phyloP scores from a whole-genome alignment of 2,329 filamentous ascomycete genomes.

The Trichoderma koningiopsis region DNA sequence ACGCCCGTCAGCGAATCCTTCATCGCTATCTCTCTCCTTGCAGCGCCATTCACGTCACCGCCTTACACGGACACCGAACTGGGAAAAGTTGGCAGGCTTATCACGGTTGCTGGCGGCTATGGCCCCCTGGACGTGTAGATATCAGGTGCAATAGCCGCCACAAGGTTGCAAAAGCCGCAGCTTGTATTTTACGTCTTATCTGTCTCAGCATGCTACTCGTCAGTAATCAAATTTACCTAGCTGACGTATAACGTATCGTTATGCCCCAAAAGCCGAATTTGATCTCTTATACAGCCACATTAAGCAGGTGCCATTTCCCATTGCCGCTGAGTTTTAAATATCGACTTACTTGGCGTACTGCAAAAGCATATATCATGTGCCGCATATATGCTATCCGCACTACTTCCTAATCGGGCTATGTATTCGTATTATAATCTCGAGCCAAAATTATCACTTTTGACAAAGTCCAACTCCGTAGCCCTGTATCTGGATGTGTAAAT shows the following conservation, averaged over 20 bases:
- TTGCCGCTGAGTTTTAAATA: not conserved
- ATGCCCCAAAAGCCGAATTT: not conserved
- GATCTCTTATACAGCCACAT: not conserved
- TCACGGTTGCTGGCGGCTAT: conserved; percentile 21
- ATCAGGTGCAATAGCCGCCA: conserved; percentile 20
- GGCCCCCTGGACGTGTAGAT: not conserved
- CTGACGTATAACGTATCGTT: not conserved
- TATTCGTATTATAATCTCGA: not conserved
- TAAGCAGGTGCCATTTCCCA: not conserved
- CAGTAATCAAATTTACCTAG: not conserved
- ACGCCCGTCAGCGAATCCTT: not conserved
- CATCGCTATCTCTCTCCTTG: not conserved
- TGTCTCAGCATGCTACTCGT: not conserved
- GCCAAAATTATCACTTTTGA: not conserved
- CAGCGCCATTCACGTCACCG: conserved; percentile 14
- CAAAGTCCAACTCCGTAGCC: not conserved
- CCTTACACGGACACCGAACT: not conserved
- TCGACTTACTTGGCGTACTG: no score
- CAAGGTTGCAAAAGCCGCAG: not conserved
- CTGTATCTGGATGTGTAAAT: not conserved
- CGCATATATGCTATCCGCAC: not conserved
- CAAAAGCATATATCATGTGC: not conserved
- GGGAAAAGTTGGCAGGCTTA: conserved; percentile 12
- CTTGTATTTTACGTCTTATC: not conserved
- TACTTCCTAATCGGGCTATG: not conserved